Evolutionary conservation across 495 filamentous ascomycete species (phyloP), one percentile per base, ranked within the genome.

Genomic region (Aspergillus saccharolyticus): DNA sequence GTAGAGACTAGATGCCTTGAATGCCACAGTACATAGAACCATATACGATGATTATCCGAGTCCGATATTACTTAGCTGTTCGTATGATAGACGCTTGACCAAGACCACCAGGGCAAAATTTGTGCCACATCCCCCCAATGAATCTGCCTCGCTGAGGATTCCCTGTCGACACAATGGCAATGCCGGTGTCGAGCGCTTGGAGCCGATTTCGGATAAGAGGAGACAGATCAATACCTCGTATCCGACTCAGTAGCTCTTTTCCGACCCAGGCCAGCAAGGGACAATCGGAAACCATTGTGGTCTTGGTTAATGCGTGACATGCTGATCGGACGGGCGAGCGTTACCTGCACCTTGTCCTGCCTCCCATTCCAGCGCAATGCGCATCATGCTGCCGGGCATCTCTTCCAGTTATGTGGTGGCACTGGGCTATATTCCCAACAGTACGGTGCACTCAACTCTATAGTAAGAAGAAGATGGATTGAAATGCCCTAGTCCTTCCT

Each of bases 261-360:
- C 9, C 81, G 91, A 1, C 77, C 91, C 18, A 90, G 87, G 3
- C 83, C 82, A 0, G 89, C 89, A 2, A 85, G 85, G 8, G 88
- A 89, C 61, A 2, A 76, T 92, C 12, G 81, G 77, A 25, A n/a
- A 82, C 89, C 45, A 78, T 88, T 33, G 82, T 81, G 4, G 83
- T 85, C 30, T 83, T 85, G 63, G 49, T 79, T 48, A 91, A 90
- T 60, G 82, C 86, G 2, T 85, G 81, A 74, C 86, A 90, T 64
- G 86, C 87, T 1, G 89, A 93, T 66, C 75, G 77, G 43, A 88
- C 84, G 1, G 84, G 87, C 18, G 87, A 93, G 69, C 79, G 88
- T 15, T 91, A 85, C 66, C 83, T 83, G 61, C 89, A 91, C 68
- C 80, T 91, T 55, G 76, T 73, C 0, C 25, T 84, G 12, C 87